Evolutionary conservation across 164 flowering plant species (phyloP), one percentile per base, ranked within the genome.

Genomic region (Brasenia schreberi): DNA sequence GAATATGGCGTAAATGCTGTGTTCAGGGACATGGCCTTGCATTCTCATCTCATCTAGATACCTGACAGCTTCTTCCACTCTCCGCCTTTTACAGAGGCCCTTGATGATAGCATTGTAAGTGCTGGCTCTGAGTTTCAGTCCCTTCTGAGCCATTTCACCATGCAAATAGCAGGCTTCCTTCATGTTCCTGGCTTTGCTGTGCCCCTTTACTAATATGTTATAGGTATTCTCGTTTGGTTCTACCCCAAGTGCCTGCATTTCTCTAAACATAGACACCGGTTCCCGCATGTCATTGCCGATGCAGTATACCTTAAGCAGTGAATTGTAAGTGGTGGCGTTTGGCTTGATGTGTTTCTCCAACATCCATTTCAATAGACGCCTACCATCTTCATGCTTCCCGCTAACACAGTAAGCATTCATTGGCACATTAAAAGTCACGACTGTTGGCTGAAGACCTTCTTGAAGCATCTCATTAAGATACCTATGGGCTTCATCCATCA

Each of bases 301-400:
- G 72, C 72, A 75, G 64, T 70, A 63, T 66, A 72, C 72, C 70
- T 75, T 77, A 65, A 77, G 58, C 59, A 77, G 78, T 62, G 80
- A 75, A 63, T 77, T 77, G 45, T 72, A 77, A 6, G 80, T 77
- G 66, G 75, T 74, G 18, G 77, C 65, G 65, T 74, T 77, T 12
- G 80, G 80, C 71, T 44, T 69, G 23, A 74, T 67, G 43, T 84
- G 81, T 77, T 82, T 82, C 67, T 77, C 78, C 60, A 70, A 45
- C 90, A 86, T 81, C 69, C 78, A 65, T 62, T 23, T 73, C 52
- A 75, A 74, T 59, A 79, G 53, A 66, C 65, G 73, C 61, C 81
- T 65, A 68, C 85, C 83, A 67, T 82, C 81, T 73, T 84, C 87
- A 7, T 82, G 72, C 84, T 75, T 81, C 65, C 85, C 86, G 45